phyloP scores from a whole-genome alignment of 1,284 basidiomycete species.

The Pseudozyma thailandica region DNA sequence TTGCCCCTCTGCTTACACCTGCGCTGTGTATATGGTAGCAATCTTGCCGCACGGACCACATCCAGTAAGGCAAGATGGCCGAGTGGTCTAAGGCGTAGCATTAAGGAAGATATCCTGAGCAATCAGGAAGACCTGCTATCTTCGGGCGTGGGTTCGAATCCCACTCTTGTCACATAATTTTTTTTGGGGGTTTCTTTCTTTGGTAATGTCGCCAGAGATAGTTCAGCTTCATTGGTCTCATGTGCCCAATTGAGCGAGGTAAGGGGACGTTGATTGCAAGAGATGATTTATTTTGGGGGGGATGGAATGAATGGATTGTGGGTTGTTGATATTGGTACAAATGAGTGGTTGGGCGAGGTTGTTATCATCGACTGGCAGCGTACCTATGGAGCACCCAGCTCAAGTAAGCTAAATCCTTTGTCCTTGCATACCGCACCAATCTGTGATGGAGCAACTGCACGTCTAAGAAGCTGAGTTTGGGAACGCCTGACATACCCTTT shows the following conservation, averaged over 20 bases:
- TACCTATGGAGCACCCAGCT: slow-evolving; percentile 39
- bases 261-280: too few relatives aligned
- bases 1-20: too few relatives aligned
- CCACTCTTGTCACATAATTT: slow-evolving; percentile 67
- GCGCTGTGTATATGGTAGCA: too few relatives aligned
- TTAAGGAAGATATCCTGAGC: slow-evolving; percentile 49
- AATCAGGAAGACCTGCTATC: slow-evolving; percentile 47
- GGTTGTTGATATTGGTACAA: slow-evolving; percentile 1
- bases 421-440: slow-evolving; percentile 30
- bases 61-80: slow-evolving; percentile 56
- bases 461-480: slow-evolving; percentile 47
- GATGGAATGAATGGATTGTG: background rate
- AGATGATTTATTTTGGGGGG: too few relatives aligned
- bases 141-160: slow-evolving; percentile 68
- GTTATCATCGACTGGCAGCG: background rate
- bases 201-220: too few relatives aligned
- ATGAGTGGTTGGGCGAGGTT: background rate
- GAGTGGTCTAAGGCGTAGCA: slow-evolving; percentile 60
- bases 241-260: too few relatives aligned
- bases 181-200: too few relatives aligned
- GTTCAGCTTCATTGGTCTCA: too few relatives aligned
- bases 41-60: too few relatives aligned
- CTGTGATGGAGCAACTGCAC: slow-evolving; percentile 60
- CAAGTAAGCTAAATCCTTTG: slow-evolving; percentile 22
- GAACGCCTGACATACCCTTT: slow-evolving; percentile 3